A percentile compares a stretch with the other conserved stretches of the same genome.
These are phyloP conservation scores for Arabidopsis lyrata DNA, from an alignment of 441 rosid genomes.

Conservation along the genomic window DNA sequence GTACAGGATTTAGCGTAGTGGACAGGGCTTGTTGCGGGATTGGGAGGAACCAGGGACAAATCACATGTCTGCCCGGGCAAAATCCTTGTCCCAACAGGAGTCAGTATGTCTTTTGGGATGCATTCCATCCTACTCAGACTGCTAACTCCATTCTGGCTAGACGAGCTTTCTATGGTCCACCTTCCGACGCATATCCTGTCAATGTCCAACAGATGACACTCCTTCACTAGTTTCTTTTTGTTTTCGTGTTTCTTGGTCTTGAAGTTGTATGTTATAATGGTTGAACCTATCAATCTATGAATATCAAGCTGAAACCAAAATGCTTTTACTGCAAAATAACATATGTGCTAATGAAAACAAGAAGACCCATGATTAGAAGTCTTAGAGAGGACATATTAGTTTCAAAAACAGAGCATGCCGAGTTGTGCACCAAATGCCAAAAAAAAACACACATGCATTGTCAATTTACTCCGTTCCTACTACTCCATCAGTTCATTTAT, in stretches of 20 bases:
- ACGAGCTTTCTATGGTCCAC: slow-evolving; percentile 69
- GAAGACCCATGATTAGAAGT: slow-evolving; percentile 20
- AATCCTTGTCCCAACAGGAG: slow-evolving; percentile 61
- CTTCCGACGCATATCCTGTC: slow-evolving; percentile 68
- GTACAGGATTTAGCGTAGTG: slow-evolving; percentile 64
- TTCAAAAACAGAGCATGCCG: slow-evolving; percentile 35
- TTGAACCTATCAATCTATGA: slow-evolving; percentile 21
- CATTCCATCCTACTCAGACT: slow-evolving; percentile 78
- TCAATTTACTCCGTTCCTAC: slow-evolving; percentile 31
- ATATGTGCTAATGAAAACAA: slow-evolving; percentile 21
- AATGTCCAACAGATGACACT: slow-evolving; percentile 77
- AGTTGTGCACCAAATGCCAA: slow-evolving; percentile 16
- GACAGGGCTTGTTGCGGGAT: slow-evolving; percentile 83
- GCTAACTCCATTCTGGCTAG: slow-evolving; percentile 59
- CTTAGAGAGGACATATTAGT: slow-evolving; percentile 21
- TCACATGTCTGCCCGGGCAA: slow-evolving; percentile 68
- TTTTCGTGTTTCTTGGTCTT: neutral
- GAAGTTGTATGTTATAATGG: slow-evolving; percentile 18
- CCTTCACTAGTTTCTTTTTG: slow-evolving; percentile 30
- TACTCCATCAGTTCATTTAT: slow-evolving; percentile 52
- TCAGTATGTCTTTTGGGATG: slow-evolving; percentile 78
- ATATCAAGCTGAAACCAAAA: slow-evolving; percentile 23
- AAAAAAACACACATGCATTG: slow-evolving; percentile 24
- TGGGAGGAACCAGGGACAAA: slow-evolving; percentile 68
- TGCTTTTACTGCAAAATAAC: slow-evolving; percentile 33